A percentile compares a stretch with the other conserved stretches of the same genome.
Evolutionary conservation across 164 flowering plant species (phyloP).

Genomic region (Litsea cubeba): DNA sequence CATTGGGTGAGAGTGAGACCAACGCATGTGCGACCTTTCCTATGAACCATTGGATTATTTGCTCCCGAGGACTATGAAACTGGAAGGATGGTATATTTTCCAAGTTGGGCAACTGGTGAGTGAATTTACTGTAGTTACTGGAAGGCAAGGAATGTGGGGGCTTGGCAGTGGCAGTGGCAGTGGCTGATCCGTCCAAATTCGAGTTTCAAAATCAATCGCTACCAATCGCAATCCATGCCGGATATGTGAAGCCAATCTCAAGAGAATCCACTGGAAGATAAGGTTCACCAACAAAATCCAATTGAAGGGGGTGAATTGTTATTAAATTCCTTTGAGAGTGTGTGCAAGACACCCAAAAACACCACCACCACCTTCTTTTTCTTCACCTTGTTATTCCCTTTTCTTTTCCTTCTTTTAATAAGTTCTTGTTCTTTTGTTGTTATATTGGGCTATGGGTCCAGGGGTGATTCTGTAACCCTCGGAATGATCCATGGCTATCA

Average conservation of each 20-base stretch:
- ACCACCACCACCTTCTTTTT: no score
- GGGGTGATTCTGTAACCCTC: no score
- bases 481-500: no score
- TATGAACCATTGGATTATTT: not conserved
- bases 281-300: not conserved
- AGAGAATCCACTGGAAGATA: constrained; percentile 14
- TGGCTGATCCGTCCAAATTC: not conserved
- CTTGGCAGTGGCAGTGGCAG: no score
- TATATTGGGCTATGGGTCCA: no score
- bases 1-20: no score
- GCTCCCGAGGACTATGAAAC: not conserved
- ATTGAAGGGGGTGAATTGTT: not conserved
- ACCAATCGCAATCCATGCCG: constrained; percentile 16
- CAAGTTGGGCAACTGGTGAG: constrained; percentile 4
- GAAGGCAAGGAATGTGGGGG: not conserved
- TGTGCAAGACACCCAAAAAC: no score
- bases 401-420: no score
- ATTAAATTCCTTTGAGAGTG: no score
- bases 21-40: no score
- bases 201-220: constrained; percentile 9
- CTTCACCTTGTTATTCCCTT: no score
- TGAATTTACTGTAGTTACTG: not conserved
- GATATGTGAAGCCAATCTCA: constrained; percentile 5
- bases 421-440: no score
- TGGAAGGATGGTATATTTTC: not conserved